These are phyloP conservation scores for Mycena venus DNA, from an alignment of 768 basidiomycete species.

Conservation along the genomic window DNA sequence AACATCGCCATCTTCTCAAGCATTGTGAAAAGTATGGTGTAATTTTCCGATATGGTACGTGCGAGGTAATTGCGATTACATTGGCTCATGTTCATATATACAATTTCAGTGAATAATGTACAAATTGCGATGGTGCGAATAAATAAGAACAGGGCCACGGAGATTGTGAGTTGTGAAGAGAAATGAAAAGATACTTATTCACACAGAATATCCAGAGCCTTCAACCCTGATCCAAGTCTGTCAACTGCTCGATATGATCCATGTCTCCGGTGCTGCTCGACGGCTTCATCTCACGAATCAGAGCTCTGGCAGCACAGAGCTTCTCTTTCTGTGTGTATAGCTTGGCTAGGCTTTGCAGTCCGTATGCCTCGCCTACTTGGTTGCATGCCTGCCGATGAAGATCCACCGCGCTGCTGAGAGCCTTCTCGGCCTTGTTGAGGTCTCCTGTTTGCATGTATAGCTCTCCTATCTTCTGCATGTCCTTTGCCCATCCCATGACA, in stretches of 20 bases:
- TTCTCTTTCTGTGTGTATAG: conserved; percentile 14
- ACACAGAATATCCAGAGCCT: conserved; percentile 9
- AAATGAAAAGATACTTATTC: not conserved
- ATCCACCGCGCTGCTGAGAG: conserved; percentile 25
- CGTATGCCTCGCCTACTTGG: conserved; percentile 21
- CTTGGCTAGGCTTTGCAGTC: conserved; percentile 21
- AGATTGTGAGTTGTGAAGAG: not conserved
- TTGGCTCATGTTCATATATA: not conserved
- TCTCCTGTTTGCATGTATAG: conserved; percentile 6
- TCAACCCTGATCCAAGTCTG: conserved; percentile 10
- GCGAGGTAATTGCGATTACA: not conserved
- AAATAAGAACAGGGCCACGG: not conserved
- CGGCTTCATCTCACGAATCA: conserved; percentile 14
- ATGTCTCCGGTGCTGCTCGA: not conserved
- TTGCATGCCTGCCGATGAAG: conserved; percentile 24
- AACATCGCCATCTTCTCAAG: no score
- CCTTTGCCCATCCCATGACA: conserved; percentile 22
- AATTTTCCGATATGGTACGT: not conserved
- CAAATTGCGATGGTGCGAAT: not conserved
- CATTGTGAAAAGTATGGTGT: no score
- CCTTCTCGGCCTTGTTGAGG: conserved; percentile 18
- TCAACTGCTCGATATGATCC: not conserved
- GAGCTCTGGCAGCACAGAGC: not conserved
- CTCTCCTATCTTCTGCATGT: conserved; percentile 29
- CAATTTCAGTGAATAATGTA: not conserved